Evolutionary conservation across 176 grass and related monocot species (phyloP), one percentile per base, ranked within the genome.

Genomic region (Juncus inflexus): DNA sequence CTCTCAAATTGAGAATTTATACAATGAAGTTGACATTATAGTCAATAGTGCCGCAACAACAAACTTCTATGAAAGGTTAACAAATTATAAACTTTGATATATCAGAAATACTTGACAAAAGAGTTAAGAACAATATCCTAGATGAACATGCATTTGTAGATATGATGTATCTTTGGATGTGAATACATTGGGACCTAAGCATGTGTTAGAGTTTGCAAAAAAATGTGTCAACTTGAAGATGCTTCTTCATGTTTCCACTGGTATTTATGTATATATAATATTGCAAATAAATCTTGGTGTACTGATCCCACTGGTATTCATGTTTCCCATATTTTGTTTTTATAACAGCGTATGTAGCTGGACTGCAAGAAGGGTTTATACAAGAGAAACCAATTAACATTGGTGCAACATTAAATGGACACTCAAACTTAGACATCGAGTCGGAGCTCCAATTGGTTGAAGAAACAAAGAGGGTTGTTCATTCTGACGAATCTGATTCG

Each of bases 11-110:
- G 35, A 35, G 5, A 52, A 76, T 12, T 56, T 95, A 36, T 73
- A 38, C 1, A 60, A 55, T 3, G 79, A 96, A 55, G 45, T 95
- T 9, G 78, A 95, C 35, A 67, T 89, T 12, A 76, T 95, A 50
- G 85, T 95, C 36, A 95, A 89, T n/a, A 80, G 75, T 11, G 90
- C 85, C 15, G 90, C 90, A 58, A 95, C 82, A 14, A 95, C 90
- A 3, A 83, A 76, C 68, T 95, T 95, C 61, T 85, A 89, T 35
- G 90, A 95, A 67, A 80, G 90, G 79, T 78, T n/a, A 55, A 42
- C 7, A 2, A 12, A 57, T 64, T 58, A 56, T 37, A 12, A 50
- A 16, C 2, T 52, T 37, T 9, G 38, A 13, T 58, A 58, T 56
- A 77, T 35, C 3, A 42, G 2, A 45, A 42, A 42, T 28, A 35